Percentiles rank a stretch among this genome's conserved stretches.
Evolutionary conservation across 1,284 basidiomycete genomes (phyloP).

Genomic region (Irpex rosettiformis): DNA sequence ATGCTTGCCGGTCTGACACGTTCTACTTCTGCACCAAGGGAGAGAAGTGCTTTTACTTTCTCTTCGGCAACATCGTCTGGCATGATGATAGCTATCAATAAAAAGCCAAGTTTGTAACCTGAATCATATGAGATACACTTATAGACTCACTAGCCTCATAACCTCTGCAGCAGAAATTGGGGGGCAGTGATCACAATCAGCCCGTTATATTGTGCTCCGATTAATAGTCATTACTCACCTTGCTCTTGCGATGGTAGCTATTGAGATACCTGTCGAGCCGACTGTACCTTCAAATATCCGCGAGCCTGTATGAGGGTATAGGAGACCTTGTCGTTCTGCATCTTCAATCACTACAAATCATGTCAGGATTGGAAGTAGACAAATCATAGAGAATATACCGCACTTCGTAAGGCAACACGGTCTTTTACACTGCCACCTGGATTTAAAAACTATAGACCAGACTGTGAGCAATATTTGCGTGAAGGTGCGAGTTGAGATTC

Average conservation of each 20-base stretch:
- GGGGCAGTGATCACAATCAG: not conserved
- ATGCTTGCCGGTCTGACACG: conserved; percentile 87
- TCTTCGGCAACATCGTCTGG: conserved; percentile 93
- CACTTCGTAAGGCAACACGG: conserved; percentile 88
- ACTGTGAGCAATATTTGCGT: conserved; percentile 1
- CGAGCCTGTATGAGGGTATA: conserved; percentile 87
- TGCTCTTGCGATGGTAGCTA: conserved; percentile 89
- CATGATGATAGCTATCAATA: conserved; percentile 76
- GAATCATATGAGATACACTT: not conserved
- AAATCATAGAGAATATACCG: conserved; percentile 21
- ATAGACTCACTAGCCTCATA: conserved; percentile 66
- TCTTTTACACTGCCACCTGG: conserved; percentile 99
- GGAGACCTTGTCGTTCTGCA: conserved; percentile 81
- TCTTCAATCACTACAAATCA: conserved; percentile 82
- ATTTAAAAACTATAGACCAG: conserved; percentile 73
- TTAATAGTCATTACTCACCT: conserved; percentile 47
- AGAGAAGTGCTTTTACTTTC: conserved; percentile 81
- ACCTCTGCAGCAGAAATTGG: conserved; percentile 42
- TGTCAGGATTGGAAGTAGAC: not conserved
- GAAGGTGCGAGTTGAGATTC: conserved; percentile 11
- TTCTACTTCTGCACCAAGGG: conserved; percentile 86
- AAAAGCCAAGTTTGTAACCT: not conserved
- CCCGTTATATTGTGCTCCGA: not conserved
- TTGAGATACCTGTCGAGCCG: conserved; percentile 95
- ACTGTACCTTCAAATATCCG: conserved; percentile 98